A percentile compares a stretch with the other conserved stretches of the same genome.
phyloP scores from a whole-genome alignment of 2,329 filamentous ascomycete species.

The Didymella sp. region DNA sequence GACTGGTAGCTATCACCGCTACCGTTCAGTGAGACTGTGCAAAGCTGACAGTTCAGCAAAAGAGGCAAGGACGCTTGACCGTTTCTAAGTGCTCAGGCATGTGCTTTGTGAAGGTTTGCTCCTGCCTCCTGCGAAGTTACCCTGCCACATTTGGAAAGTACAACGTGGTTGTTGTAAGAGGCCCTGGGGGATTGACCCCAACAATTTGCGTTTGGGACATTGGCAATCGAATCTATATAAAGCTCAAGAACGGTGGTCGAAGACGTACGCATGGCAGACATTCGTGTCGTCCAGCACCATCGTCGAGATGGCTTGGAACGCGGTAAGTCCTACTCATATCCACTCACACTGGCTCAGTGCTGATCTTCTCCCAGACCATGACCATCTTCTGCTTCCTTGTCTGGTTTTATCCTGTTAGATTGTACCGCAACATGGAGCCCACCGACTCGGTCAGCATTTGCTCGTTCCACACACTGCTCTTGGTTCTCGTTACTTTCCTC shows the following conservation, averaged over 20 bases:
- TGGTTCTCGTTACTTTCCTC: constrained; percentile 66
- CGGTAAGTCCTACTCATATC: constrained; percentile 59
- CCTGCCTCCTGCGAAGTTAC: not conserved
- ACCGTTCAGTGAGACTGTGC: too few relatives aligned
- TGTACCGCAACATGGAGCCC: constrained; percentile 71
- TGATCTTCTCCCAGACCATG: constrained; percentile 53
- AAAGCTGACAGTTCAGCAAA: too few relatives aligned
- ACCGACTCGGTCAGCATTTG: constrained; percentile 65
- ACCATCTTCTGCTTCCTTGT: constrained; percentile 58
- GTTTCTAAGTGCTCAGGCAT: not conserved
- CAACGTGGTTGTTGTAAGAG: too few relatives aligned
- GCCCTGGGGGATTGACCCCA: too few relatives aligned
- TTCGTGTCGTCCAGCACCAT: constrained; percentile 75
- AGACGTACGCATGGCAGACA: constrained; percentile 75
- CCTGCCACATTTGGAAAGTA: too few relatives aligned
- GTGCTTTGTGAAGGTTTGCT: not conserved
- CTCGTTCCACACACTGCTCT: constrained; percentile 71
- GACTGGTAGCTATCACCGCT: too few relatives aligned
- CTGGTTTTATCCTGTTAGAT: constrained; percentile 70
- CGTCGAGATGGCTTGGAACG: constrained; percentile 67
- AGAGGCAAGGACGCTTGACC: too few relatives aligned
- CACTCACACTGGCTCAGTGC: constrained; percentile 2
- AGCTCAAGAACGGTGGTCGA: constrained; percentile 66
- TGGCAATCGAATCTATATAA: too few relatives aligned
- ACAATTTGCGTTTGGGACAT: too few relatives aligned